Conservation (phyloP, 2,329 filamentous ascomycete species). For the Phaeosphaeria sp. region DNA sequence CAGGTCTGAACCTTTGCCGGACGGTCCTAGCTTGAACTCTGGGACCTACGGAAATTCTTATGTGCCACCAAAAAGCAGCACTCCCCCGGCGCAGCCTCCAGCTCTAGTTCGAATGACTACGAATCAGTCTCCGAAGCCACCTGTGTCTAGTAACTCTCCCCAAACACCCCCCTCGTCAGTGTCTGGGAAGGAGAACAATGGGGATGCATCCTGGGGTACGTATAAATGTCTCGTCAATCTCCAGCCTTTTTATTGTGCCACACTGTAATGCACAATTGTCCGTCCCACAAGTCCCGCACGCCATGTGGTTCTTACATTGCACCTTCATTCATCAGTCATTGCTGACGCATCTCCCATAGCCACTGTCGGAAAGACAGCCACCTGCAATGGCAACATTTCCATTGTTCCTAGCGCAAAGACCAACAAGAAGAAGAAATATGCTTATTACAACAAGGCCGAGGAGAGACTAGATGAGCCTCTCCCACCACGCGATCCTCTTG, state of each 20-base stretch:
- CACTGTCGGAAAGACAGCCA: slow-evolving; percentile 50
- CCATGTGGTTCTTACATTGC: neutral
- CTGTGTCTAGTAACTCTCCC: slow-evolving; percentile 20
- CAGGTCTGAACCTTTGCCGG: slow-evolving; percentile 49
- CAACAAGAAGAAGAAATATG: slow-evolving; percentile 41
- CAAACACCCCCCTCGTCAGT: slow-evolving; percentile 30
- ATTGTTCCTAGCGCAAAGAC: slow-evolving; percentile 40
- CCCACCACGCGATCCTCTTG: slow-evolving; percentile 33
- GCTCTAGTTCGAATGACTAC: slow-evolving; percentile 21
- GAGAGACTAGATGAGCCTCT: slow-evolving; percentile 52
- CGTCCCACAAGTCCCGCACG: neutral
- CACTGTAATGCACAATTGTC: neutral
- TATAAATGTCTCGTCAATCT: neutral
- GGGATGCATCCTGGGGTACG: slow-evolving; percentile 28
- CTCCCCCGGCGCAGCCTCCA: slow-evolving; percentile 5
- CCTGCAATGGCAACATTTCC: slow-evolving; percentile 45
- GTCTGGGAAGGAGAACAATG: slow-evolving; percentile 16
- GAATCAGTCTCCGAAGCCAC: slow-evolving; percentile 20
- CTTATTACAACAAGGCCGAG: slow-evolving; percentile 51
- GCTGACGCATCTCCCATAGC: slow-evolving; percentile 40
- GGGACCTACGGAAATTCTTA: neutral
- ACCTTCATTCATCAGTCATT: neutral
- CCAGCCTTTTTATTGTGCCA: neutral
- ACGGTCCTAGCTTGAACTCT: slow-evolving; percentile 16
- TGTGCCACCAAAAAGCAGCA: neutral